Conservation (phyloP, 805 yeast species). For the Spencermartinsiella europaea region DNA sequence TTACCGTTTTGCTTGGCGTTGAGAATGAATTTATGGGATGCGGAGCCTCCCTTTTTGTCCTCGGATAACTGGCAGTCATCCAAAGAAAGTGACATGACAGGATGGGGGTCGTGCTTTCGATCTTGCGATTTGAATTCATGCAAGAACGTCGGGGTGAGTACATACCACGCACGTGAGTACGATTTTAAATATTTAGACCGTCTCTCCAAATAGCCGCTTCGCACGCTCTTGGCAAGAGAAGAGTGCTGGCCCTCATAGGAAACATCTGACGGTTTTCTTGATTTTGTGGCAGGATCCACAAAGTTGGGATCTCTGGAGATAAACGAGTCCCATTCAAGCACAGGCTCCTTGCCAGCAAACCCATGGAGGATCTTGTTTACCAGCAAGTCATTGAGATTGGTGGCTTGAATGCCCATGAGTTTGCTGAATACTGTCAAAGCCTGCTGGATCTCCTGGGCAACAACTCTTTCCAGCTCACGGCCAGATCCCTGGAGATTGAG, state of each 20-base stretch:
- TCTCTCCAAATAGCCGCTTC: conserved; percentile 80
- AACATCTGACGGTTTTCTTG: conserved; percentile 58
- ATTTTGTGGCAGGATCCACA: conserved; percentile 55
- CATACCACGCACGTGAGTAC: conserved; percentile 88
- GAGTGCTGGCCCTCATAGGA: conserved; percentile 64
- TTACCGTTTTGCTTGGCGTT: conserved; percentile 70
- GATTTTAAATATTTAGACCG: conserved; percentile 87
- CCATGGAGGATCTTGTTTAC: conserved; percentile 71
- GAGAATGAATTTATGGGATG: conserved; percentile 62
- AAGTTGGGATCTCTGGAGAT: conserved; percentile 67
- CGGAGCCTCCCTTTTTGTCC: conserved; percentile 64
- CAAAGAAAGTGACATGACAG: conserved; percentile 75
- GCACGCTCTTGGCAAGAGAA: conserved; percentile 59
- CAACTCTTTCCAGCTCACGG: conserved; percentile 80
- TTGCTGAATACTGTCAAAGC: conserved; percentile 70
- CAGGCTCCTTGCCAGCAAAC: conserved; percentile 69
- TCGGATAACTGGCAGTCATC: conserved; percentile 79
- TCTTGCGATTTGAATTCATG: conserved; percentile 88
- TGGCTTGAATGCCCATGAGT: conserved; percentile 45
- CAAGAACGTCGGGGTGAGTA: conserved; percentile 77
- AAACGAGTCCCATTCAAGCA: conserved; percentile 85
- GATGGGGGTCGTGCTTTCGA: conserved; percentile 72
- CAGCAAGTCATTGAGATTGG: conserved; percentile 38
- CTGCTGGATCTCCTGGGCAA: conserved; percentile 79
- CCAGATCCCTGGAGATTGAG: conserved; percentile 83